These are phyloP conservation scores for Nicotiana rustica DNA, from an alignment of 305 asterid genomes.

Conservation along the genomic window DNA sequence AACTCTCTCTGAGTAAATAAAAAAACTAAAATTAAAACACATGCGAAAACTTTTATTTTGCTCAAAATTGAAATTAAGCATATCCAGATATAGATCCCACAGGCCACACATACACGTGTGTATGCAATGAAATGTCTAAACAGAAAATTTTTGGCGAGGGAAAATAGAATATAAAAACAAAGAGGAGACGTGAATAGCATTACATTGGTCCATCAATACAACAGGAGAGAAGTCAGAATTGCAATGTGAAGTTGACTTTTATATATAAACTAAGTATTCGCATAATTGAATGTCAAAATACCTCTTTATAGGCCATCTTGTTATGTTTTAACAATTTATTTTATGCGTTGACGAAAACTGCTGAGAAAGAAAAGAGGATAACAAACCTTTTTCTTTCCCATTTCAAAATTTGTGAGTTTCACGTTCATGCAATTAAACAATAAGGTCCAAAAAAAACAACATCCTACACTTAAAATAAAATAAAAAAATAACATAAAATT, in stretches of 20 bases:
- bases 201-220: conserved; percentile 2
- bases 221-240: not conserved
- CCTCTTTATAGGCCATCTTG: not conserved
- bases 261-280: not conserved
- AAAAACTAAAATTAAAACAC: too few relatives aligned
- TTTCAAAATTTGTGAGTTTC: not conserved
- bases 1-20: too few relatives aligned
- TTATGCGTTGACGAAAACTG: not conserved
- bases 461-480: not conserved
- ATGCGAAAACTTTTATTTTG: too few relatives aligned
- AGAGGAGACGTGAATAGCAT: conserved; percentile 23
- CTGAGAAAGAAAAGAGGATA: not conserved
- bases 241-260: not conserved
- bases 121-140: not conserved
- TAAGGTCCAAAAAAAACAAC: not conserved
- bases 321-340: not conserved
- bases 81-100: too few relatives aligned
- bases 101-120: not conserved
- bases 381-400: not conserved
- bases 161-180: not conserved
- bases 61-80: too few relatives aligned
- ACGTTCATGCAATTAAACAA: not conserved
- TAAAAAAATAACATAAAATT: not conserved
- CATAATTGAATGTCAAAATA: conserved; percentile 4
- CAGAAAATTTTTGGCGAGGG: not conserved